Conservation (phyloP, 2,329 filamentous ascomycete species). For the Polytolypa hystricis region DNA sequence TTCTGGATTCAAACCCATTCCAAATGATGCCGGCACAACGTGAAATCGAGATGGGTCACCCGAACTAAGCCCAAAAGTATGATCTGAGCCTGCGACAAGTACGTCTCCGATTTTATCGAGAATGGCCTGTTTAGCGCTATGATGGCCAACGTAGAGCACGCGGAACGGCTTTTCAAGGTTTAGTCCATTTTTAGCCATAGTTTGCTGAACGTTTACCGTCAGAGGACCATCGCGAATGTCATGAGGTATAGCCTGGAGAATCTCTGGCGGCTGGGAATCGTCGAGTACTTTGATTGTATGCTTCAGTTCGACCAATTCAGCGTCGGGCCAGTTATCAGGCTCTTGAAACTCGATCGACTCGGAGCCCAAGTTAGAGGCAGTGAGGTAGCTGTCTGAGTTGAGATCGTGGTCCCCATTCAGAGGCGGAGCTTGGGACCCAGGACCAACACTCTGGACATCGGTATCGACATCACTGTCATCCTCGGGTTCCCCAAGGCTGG, state of each 20-base stretch:
- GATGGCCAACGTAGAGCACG: constrained; percentile 33
- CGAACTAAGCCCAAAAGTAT: constrained; percentile 23
- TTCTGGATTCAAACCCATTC: constrained; percentile 33
- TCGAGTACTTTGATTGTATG: constrained; percentile 31
- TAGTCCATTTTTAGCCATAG: constrained; percentile 30
- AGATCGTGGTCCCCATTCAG: constrained; percentile 14
- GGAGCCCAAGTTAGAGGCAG: constrained; percentile 10
- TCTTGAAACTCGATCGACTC: constrained; percentile 34
- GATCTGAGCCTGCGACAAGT: constrained; percentile 30
- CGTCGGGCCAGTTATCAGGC: constrained; percentile 29
- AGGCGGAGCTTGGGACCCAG: constrained; percentile 20
- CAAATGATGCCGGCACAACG: constrained; percentile 38
- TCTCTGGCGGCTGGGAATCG: constrained; percentile 18
- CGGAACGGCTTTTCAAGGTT: constrained; percentile 33
- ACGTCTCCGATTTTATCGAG: constrained; percentile 39
- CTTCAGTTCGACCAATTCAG: constrained; percentile 30
- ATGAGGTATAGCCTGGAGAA: constrained; percentile 15
- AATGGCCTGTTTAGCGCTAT: constrained; percentile 29
- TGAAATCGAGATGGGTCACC: constrained; percentile 36
- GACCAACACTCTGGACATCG: constrained; percentile 21
- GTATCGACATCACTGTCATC: constrained; percentile 26
- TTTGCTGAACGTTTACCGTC: constrained; percentile 33
- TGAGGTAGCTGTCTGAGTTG: background rate
- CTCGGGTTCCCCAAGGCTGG: constrained; percentile 32
- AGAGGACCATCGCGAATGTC: constrained; percentile 22